Conservation (phyloP, 495 filamentous ascomycete species). For the Oleoguttula mirabilis region DNA sequence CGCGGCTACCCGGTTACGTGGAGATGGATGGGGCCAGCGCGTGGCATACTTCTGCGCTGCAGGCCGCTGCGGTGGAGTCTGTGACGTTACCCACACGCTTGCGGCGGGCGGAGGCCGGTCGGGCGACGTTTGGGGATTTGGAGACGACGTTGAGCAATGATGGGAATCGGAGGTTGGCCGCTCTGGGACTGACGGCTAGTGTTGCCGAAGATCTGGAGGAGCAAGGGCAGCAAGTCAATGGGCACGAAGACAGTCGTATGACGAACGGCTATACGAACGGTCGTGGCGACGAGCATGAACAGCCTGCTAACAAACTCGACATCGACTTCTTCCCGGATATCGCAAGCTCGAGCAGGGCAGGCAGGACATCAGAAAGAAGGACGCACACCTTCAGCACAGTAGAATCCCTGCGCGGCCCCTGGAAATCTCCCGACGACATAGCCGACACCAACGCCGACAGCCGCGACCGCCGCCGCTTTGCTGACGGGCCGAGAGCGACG, state of each 20-base stretch:
- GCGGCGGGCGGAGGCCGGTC: slow-evolving; percentile 37
- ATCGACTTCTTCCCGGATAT: slow-evolving; percentile 12
- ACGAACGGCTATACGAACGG: slow-evolving; percentile 3
- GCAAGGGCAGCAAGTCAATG: not conserved
- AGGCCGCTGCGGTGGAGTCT: slow-evolving; percentile 69
- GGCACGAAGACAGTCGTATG: slow-evolving; percentile 13
- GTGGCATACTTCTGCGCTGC: slow-evolving; percentile 74
- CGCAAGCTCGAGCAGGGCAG: not conserved
- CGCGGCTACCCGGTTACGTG: slow-evolving; percentile 46
- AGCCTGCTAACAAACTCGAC: slow-evolving; percentile 7
- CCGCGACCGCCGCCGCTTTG: slow-evolving; percentile 15
- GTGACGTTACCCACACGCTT: slow-evolving; percentile 66
- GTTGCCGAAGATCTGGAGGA: slow-evolving; percentile 15
- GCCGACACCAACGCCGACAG: slow-evolving; percentile 9
- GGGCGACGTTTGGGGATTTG: slow-evolving; percentile 48
- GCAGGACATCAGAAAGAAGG: not conserved
- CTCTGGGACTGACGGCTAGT: slow-evolving; percentile 46
- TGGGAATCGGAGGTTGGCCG: slow-evolving; percentile 69
- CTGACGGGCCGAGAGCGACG: slow-evolving; percentile 12
- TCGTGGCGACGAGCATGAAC: not conserved
- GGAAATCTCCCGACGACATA: slow-evolving; percentile 18
- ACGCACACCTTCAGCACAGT: slow-evolving; percentile 23
- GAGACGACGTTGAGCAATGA: slow-evolving; percentile 61
- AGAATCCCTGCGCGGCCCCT: slow-evolving; percentile 21
- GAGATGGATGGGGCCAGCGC: slow-evolving; percentile 50